Conservation (phyloP, 2,329 filamentous ascomycete species). For the Cadophora sp. region DNA sequence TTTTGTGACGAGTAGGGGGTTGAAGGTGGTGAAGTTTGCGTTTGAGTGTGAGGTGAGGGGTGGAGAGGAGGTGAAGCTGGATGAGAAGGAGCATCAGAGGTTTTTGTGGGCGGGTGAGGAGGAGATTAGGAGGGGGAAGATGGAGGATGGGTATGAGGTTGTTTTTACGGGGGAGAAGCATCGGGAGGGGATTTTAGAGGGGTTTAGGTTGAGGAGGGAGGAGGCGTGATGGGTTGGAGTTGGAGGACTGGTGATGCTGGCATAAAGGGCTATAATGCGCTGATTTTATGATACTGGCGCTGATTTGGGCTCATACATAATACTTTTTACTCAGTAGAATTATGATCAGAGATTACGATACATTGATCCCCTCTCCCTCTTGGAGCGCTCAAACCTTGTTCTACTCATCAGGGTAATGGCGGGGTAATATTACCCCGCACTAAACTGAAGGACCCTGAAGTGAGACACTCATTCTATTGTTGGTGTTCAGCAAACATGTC, state of each 20-base stretch:
- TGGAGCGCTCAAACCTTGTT: no score
- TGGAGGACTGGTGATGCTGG: neutral
- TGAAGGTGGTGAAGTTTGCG: slow-evolving; percentile 25
- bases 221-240: neutral
- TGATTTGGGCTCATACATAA: no score
- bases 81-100: slow-evolving; percentile 24
- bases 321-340: no score
- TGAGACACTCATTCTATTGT: neutral
- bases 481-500: neutral
- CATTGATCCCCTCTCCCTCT: no score
- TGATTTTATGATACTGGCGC: no score
- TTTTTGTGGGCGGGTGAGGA: slow-evolving; percentile 26
- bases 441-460: neutral
- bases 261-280: neutral
- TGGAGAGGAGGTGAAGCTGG: slow-evolving; percentile 16
- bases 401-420: no score
- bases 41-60: slow-evolving; percentile 23
- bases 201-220: slow-evolving; percentile 18
- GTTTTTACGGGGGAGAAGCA: slow-evolving; percentile 15
- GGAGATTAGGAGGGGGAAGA: slow-evolving; percentile 15
- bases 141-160: slow-evolving; percentile 14
- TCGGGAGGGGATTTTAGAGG: slow-evolving; percentile 18
- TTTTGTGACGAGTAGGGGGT: slow-evolving; percentile 5
- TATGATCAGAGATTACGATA: no score
- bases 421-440: slow-evolving; percentile 4